Conservation (phyloP, 208 protist species). For the Leishmania turanica region DNA sequence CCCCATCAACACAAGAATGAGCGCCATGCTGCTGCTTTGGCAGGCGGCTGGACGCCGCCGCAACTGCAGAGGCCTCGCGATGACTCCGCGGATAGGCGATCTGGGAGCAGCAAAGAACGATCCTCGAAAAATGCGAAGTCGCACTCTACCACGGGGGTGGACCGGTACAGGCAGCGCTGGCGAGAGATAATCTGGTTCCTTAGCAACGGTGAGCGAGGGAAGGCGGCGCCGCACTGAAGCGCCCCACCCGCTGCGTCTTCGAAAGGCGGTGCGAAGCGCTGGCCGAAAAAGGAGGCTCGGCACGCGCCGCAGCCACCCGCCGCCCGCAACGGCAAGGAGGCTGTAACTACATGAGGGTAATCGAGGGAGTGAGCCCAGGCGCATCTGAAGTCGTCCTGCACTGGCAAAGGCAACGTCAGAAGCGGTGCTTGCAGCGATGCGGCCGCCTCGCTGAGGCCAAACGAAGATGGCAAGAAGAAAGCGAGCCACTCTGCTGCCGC, state of each 20-base stretch:
- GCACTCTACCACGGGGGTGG: conserved; percentile 5
- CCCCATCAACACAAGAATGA: not conserved
- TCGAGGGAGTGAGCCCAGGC: not conserved
- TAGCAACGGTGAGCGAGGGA: conserved; percentile 16
- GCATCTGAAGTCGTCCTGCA: not conserved
- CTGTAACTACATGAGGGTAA: not conserved
- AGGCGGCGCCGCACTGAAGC: not conserved
- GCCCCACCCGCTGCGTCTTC: not conserved
- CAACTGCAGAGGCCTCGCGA: not conserved
- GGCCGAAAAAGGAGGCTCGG: not conserved
- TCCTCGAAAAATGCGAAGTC: not conserved
- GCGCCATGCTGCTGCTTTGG: not conserved
- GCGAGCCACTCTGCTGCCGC: not conserved
- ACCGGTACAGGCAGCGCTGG: conserved; percentile 15
- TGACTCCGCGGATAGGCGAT: not conserved
- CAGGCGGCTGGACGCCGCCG: not conserved
- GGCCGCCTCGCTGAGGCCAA: not conserved
- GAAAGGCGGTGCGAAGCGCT: too few relatives aligned
- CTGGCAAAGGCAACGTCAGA: not conserved
- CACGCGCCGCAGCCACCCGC: not conserved
- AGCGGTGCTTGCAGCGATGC: not conserved
- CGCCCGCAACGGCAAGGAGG: not conserved
- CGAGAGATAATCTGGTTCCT: not conserved
- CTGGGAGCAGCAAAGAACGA: not conserved
- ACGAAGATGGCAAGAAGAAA: not conserved